Base-by-base conservation (phyloP, 441 rosid species). In the Erodium moschatum region DNA sequence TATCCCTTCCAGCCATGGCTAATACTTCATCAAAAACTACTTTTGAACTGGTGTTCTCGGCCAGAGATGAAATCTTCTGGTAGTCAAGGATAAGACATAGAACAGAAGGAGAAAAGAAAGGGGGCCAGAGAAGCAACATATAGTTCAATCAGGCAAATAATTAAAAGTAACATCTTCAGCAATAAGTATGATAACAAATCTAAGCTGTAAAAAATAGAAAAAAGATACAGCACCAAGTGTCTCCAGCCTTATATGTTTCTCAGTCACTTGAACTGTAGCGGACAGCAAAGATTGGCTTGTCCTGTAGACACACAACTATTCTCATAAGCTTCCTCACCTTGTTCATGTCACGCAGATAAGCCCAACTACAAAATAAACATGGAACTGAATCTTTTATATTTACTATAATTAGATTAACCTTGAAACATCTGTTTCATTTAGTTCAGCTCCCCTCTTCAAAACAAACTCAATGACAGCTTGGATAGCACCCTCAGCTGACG, bases 141-240 rank as follows among this genome's bases (percentile, higher is more conserved):
- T 18, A 48, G 38, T 52, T 38, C 61, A 50, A 33, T 61, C 65
- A 58, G 72, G 29, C 58, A 67, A 76, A 69, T 50, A 50, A 52
- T 15, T 9, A 48, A 74, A 66, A 38, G 31, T 12, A 20, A 38
- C 54, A 60, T 19, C 54, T 35, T 69, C 75, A 65, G 71, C 62
- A 71, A 2, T 62, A 70, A 73, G 67, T 56, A 64, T 42, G 60
- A 67, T 31, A 71, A 65, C 46, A 48, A 60, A 77, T 54, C 60
- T 52, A 70, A 70, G 65, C 24, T 0, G 54, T 63, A 46, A 63
- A 18, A 60, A 65, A 9, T 24, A 27, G 1, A 21, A 29, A 68
- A 84, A 89, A 71, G 96, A 95, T 95, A 92, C 99, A 75, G 98
- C 93, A 75, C 96, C 96, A 71, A 92, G 88, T 72, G 89, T 89